phyloP scores from a whole-genome alignment of 306 rosid species.

The Vachellia pachyceras region DNA sequence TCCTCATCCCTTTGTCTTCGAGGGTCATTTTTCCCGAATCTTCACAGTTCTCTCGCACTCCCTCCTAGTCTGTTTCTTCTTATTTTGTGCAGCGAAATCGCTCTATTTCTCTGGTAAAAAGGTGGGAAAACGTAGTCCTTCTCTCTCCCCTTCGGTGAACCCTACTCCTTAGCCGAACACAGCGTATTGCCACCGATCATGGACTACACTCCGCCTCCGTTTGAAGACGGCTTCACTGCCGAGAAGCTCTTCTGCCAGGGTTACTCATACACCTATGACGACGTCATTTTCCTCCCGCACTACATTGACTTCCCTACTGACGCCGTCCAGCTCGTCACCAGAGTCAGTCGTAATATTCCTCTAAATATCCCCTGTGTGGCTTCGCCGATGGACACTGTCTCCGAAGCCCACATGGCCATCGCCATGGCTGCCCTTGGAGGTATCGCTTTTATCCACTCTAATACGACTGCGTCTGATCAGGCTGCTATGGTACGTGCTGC shows the following conservation, averaged over 20 bases:
- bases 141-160: neutral
- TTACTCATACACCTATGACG: constrained; percentile 73
- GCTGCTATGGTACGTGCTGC: constrained; percentile 53
- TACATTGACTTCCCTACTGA: constrained; percentile 74
- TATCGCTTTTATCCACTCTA: constrained; percentile 62
- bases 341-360: constrained; percentile 51
- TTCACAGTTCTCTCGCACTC: neutral
- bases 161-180: neutral
- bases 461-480: constrained; percentile 48
- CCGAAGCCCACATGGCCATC: constrained; percentile 63
- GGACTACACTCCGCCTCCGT: constrained; percentile 23
- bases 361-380: constrained; percentile 63
- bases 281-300: constrained; percentile 77
- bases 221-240: constrained; percentile 68
- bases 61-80: neutral
- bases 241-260: constrained; percentile 64
- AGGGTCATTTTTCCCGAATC: neutral
- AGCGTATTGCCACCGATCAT: neutral
- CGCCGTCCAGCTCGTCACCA: constrained; percentile 51
- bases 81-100: neutral
- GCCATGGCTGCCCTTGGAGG: constrained; percentile 75
- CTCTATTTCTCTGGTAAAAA: too few species aligned
- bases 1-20: neutral
- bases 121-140: too few species aligned
- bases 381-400: constrained; percentile 80